Conservation (phyloP, 2,329 filamentous ascomycete genomes). For the Fusarium veterinarium region DNA sequence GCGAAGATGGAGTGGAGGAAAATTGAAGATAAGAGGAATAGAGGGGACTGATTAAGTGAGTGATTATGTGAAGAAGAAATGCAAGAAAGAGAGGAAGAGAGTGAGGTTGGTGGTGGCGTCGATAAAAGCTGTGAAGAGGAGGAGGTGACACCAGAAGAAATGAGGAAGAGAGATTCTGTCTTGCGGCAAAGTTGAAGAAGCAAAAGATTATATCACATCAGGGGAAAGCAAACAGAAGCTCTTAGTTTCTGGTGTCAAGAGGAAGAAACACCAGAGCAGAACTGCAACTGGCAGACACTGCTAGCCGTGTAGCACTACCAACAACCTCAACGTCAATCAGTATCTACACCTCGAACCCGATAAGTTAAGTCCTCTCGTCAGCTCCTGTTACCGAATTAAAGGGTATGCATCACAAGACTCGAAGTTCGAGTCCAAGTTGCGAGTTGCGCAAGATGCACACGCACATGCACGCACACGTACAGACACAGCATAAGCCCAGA, state of each 20-base stretch:
- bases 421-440: conserved; percentile 40
- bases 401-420: conserved; percentile 29
- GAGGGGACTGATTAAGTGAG: background rate
- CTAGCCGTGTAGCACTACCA: conserved; percentile 11
- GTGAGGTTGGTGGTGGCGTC: conserved; percentile 25
- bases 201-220: background rate
- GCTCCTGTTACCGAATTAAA: conserved; percentile 2
- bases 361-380: background rate
- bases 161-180: background rate
- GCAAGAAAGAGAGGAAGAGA: conserved; percentile 1
- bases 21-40: background rate
- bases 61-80: background rate
- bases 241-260: background rate
- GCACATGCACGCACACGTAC: conserved; percentile 19
- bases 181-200: conserved; percentile 8
- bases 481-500: conserved; percentile 25
- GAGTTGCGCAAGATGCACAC: conserved; percentile 32
- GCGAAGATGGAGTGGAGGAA: background rate
- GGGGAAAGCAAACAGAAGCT: background rate
- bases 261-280: background rate
- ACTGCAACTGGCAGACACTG: conserved; percentile 13
- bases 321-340: background rate
- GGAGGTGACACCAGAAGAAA: conserved; percentile 34
- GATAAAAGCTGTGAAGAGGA: conserved; percentile 7
- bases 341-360: background rate